A percentile compares a stretch with the other conserved stretches of the same genome.
These are phyloP conservation scores for Diaporthe amygdali DNA, from an alignment of 2,329 filamentous ascomycete genomes.

Conservation along the genomic window DNA sequence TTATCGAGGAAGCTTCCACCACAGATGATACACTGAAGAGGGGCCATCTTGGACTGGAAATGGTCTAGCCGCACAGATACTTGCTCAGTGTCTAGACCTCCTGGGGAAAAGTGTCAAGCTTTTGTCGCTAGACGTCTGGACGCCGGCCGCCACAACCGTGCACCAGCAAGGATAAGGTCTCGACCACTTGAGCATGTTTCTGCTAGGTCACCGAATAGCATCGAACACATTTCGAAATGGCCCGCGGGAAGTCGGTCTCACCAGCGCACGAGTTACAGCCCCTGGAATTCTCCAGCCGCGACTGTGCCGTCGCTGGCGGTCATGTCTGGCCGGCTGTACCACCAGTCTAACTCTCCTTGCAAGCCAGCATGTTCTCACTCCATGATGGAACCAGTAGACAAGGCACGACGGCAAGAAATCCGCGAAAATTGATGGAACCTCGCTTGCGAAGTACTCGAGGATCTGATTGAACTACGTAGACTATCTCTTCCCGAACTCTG, in stretches of 20 bases:
- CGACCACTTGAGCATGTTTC: slow-evolving; percentile 22
- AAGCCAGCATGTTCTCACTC: not conserved
- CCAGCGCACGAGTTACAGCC: not conserved
- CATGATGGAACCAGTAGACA: not conserved
- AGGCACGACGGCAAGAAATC: not conserved
- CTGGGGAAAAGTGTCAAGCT: slow-evolving; percentile 9
- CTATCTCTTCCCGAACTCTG: not conserved
- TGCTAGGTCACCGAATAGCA: not conserved
- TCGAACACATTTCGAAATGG: not conserved
- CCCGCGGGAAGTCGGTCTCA: not conserved
- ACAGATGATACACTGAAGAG: not conserved
- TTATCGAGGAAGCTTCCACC: not conserved
- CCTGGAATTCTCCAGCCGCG: not conserved
- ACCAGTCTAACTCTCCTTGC: not conserved
- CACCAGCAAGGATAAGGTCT: slow-evolving; percentile 11
- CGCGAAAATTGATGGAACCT: accelerated
- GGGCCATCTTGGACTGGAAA: not conserved
- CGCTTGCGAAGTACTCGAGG: not conserved
- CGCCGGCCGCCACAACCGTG: slow-evolving; percentile 11
- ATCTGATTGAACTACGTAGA: not conserved
- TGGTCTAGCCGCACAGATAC: slow-evolving; percentile 17
- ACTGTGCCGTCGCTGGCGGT: not conserved
- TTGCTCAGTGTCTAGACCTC: slow-evolving; percentile 21
- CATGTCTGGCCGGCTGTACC: not conserved
- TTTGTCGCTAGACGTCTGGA: not conserved